Conservation (phyloP, 768 basidiomycete genomes). For the Podaxis rugospora region DNA sequence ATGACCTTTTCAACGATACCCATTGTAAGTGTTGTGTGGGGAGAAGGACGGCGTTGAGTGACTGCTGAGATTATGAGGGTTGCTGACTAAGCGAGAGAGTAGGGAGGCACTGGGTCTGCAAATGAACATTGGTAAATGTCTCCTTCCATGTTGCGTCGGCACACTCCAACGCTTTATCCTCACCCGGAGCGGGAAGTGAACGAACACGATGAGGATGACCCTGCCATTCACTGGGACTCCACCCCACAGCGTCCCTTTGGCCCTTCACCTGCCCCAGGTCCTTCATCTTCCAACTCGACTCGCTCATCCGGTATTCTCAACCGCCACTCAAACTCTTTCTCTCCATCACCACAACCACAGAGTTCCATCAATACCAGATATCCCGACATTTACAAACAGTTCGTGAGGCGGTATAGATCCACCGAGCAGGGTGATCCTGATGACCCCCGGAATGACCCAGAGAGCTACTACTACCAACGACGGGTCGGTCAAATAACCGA, state of each 20-base stretch:
- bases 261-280: slow-evolving; percentile 29
- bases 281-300: slow-evolving; percentile 24
- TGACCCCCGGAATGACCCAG: slow-evolving; percentile 76
- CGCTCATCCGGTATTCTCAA: slow-evolving; percentile 23
- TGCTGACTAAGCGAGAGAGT: slow-evolving; percentile 2
- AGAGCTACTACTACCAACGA: slow-evolving; percentile 75
- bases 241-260: slow-evolving; percentile 27
- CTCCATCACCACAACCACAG: slow-evolving; percentile 15
- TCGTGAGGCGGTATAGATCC: slow-evolving; percentile 71
- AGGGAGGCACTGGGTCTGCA: neutral
- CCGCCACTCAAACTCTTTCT: slow-evolving; percentile 22
- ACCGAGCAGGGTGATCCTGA: slow-evolving; percentile 41
- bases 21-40: slow-evolving; percentile 42
- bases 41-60: neutral
- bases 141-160: slow-evolving; percentile 40
- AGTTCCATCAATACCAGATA: slow-evolving; percentile 26
- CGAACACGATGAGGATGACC: slow-evolving; percentile 43
- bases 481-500: slow-evolving; percentile 64
- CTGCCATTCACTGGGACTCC: slow-evolving; percentile 39
- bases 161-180: slow-evolving; percentile 65
- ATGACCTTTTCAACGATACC: slow-evolving; percentile 90
- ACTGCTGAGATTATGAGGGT: neutral
- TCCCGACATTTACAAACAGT: slow-evolving; percentile 73
- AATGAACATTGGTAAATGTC: neutral
- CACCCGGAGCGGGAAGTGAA: slow-evolving; percentile 41